Evolutionary conservation across 2,329 filamentous ascomycete species (phyloP).

Genomic region (Fusarium subtropicale): DNA sequence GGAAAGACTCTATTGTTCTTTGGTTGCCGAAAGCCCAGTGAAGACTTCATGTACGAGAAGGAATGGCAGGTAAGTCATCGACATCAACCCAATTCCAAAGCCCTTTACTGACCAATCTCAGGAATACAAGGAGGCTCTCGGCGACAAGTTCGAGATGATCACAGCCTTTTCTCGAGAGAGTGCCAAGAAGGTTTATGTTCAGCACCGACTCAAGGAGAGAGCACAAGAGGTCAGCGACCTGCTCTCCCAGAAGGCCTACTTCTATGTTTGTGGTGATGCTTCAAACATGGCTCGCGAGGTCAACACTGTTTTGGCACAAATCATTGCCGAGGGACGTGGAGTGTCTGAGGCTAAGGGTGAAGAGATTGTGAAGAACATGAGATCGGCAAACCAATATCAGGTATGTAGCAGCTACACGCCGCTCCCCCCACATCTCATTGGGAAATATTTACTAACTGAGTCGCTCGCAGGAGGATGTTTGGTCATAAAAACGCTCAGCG

Average conservation of each 20-base stretch:
- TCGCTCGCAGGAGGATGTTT: constrained; percentile 72
- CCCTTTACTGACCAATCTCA: constrained; percentile 55
- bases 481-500: constrained; percentile 63
- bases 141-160: constrained; percentile 89
- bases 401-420: constrained; percentile 60
- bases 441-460: constrained; percentile 35
- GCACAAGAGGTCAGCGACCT: constrained; percentile 88
- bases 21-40: constrained; percentile 85
- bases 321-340: constrained; percentile 85
- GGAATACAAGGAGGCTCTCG: constrained; percentile 85
- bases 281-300: constrained; percentile 97
- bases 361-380: constrained; percentile 97
- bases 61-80: constrained; percentile 85
- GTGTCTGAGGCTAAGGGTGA: constrained; percentile 89
- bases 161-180: constrained; percentile 95
- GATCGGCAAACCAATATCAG: constrained; percentile 95
- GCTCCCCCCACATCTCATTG: background rate
- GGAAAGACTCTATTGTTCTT: constrained; percentile 94
- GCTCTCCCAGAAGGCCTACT: constrained; percentile 86
- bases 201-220: constrained; percentile 88
- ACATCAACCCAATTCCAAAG: no score
- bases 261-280: constrained; percentile 98
- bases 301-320: constrained; percentile 85
- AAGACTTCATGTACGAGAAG: constrained; percentile 91
- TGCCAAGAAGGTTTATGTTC: constrained; percentile 93